A percentile compares a stretch with the other conserved stretches of the same genome.
Conservation (phyloP, 1,139 yeast genomes). For the Scheffersomyces quercinus region DNA sequence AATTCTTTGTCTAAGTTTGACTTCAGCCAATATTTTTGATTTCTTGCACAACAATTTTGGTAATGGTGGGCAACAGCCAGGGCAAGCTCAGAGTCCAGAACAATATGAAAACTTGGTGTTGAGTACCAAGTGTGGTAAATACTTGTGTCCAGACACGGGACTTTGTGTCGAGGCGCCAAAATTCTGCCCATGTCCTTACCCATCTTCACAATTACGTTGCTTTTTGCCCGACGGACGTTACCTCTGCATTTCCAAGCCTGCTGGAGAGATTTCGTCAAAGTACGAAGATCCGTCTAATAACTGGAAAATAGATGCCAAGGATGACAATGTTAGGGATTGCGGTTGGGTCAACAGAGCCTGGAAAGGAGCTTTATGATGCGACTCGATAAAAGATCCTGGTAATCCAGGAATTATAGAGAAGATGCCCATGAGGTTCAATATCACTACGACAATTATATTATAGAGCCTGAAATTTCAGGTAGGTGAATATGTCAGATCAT, state of each 20-base stretch:
- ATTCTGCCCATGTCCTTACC: constrained; percentile 90
- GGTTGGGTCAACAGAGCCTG: constrained; percentile 69
- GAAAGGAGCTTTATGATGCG: constrained; percentile 35
- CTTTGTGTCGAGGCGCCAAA: constrained; percentile 68
- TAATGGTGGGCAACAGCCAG: constrained; percentile 21
- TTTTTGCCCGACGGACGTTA: constrained; percentile 65
- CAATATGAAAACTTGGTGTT: constrained; percentile 32
- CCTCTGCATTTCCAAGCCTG: constrained; percentile 81
- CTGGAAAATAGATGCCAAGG: constrained; percentile 54
- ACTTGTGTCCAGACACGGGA: constrained; percentile 80
- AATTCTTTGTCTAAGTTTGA: constrained; percentile 9
- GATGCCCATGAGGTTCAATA: too few species aligned
- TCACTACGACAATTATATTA: too few species aligned
- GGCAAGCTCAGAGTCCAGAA: constrained; percentile 21
- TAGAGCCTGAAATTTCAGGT: too few species aligned
- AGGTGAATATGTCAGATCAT: too few species aligned
- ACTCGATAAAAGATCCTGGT: background rate
- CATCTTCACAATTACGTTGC: constrained; percentile 83
- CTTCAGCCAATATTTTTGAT: constrained; percentile 32
- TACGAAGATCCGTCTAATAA: constrained; percentile 51
- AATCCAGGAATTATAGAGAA: too few species aligned
- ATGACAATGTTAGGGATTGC: constrained; percentile 66
- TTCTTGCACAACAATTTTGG: constrained; percentile 33
- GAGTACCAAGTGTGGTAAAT: constrained; percentile 57
- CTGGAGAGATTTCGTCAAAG: constrained; percentile 43